Base-by-base conservation (phyloP, 371 early-diverging fungal species). In the Rhizopus sp. region DNA sequence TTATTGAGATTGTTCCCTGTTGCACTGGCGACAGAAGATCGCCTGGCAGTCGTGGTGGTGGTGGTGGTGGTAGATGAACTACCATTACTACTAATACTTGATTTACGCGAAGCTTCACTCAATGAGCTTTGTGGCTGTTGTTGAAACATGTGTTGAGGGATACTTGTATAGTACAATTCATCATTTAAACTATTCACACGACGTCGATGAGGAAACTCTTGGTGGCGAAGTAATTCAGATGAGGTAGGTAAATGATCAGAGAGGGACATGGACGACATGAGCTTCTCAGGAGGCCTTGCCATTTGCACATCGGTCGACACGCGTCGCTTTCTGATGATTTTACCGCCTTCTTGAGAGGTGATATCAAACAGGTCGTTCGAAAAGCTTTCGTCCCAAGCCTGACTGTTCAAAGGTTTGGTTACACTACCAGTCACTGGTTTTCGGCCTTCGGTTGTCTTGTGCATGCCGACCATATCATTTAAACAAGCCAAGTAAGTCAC, bases 391-490 rank as follows among this genome's bases (percentile, higher is more conserved):
- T 60, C 60, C 62, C 64, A 63, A 4, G 55, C 37, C 5, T 50
- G 23, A 12, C 9, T 45, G 10, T 44, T 46, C 31, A 30, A 15
- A 12, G 49, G 30, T 13, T 39, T 23, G 23, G 23, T 23, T 23
- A 23, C 32, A 13, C 32, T 10, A 7, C 50, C 51, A 32, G 40
- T 44, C n/a, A 62, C 32, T 0, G 55, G 71, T 37, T 68, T 66
- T 52, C 86, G 83, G 3, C 82, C 80, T 34, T 86, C 88, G 23
- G 78, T 72, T 3, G 89, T 83, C 12, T 81, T 77, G 53, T 89
- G 88, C 80, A 88, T 83, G 4, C 90, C 92, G 7, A 90, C 92
- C 48, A 89, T 76, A 66, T 91, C 92, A 40, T 87, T 85, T 44
- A 90, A 68, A 63, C 92, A 91, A 7, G 90, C 88, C 15, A 91